Evolutionary conservation across 116 monocot genomes (phyloP), one percentile per base, ranked within the genome.

Genomic region (Posidonia oceanica): DNA sequence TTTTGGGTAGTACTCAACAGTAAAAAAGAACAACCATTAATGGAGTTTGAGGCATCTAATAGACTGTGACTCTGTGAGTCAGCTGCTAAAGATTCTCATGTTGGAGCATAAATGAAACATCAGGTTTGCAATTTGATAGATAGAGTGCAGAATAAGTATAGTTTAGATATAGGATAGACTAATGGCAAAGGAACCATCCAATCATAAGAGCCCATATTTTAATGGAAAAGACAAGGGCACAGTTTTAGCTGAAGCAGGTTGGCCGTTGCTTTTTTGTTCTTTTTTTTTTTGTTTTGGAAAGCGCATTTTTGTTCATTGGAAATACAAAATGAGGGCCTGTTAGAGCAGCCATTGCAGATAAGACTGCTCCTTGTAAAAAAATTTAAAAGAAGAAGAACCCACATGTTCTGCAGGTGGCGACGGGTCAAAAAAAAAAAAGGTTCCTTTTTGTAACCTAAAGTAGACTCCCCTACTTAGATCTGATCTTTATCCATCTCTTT

Each of bases 271-370:
- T 1, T 29, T 48, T 48, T 48, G 7, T 7, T 48, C 48, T 48
- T 10, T 7, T 12, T 48, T 10, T 10, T 48, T 48, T 48, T 7
- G 2, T 0, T 2, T 1, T 10, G 48, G 8, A 2, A 10, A 2
- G 8, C 12, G 0, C 6, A 7, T 48, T 68, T 29, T 13, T 52
- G 70, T n/a, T 70, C 39, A n/a, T 70, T 58, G 57, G 57, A 29
- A 70, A 57, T 39, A 29, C 55, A 58, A 58, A 70, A 52, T 13
- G 29, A 58, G 38, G 54, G 39, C 39, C 70, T 70, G 52, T 38
- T 70, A 21, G 39, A 70, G 70, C 70, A 70, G 56, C 55, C 70
- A 70, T 57, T 58, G 70, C 70, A 70, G 70, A 62, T 4, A 62
- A 6, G 62, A 40, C 70, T 39, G 57, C 52, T 38, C 16, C 17